These are phyloP conservation scores for Boletus sp. DNA, from an alignment of 768 basidiomycete genomes.

Conservation along the genomic window DNA sequence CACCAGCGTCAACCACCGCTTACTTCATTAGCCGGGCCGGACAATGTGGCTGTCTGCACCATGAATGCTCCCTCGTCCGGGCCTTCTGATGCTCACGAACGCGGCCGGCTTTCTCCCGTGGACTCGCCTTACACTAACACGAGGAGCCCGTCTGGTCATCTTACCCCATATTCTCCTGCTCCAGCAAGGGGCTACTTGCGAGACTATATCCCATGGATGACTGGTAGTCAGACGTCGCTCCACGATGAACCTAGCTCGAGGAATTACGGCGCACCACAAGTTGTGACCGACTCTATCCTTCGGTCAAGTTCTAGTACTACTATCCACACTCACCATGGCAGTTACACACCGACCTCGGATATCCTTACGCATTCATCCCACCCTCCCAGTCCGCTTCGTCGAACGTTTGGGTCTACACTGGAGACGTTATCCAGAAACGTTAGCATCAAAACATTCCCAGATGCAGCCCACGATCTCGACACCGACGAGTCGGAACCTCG, in stretches of 20 bases:
- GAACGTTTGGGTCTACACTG: not conserved
- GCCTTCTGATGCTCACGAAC: not conserved
- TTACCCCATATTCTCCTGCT: slow-evolving; percentile 13
- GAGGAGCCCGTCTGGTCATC: slow-evolving; percentile 21
- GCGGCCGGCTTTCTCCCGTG: slow-evolving; percentile 4
- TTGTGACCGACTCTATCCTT: not conserved
- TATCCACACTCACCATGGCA: not conserved
- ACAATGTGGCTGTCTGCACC: slow-evolving; percentile 2
- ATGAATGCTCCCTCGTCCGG: slow-evolving; percentile 15
- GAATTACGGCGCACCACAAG: not conserved
- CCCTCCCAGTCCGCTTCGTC: not conserved
- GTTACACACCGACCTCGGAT: not conserved
- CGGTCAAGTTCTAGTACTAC: not conserved
- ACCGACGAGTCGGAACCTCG: not conserved
- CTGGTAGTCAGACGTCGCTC: slow-evolving; percentile 12
- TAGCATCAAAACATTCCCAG: not conserved
- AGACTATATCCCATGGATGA: slow-evolving; percentile 3
- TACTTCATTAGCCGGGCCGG: not conserved
- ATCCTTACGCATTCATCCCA: not conserved
- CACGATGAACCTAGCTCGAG: slow-evolving; percentile 15
- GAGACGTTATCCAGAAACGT: not conserved
- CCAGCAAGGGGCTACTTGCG: slow-evolving; percentile 11
- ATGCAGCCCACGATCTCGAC: not conserved
- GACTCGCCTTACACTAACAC: slow-evolving; percentile 12
- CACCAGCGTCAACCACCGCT: not conserved